phyloP scores from a whole-genome alignment of 805 yeast genomes.

The Wickerhamiella spandovensis region DNA sequence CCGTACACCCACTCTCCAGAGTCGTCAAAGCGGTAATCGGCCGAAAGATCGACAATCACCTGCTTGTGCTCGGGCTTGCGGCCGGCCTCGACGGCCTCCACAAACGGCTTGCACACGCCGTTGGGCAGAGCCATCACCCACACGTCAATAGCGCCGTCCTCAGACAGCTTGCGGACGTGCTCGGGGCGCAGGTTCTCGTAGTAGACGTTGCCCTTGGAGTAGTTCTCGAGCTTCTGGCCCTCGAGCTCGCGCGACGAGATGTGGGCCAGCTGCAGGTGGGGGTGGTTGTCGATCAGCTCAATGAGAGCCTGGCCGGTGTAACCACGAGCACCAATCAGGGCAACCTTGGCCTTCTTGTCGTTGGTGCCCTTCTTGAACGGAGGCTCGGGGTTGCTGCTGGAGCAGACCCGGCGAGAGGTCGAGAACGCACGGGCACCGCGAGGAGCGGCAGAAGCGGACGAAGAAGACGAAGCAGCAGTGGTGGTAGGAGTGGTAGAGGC shows the following conservation, averaged over 20 bases:
- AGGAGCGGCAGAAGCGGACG: conserved; percentile 8
- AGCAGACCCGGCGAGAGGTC: conserved; percentile 6
- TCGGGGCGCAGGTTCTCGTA: conserved; percentile 81
- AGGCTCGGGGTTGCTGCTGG: conserved; percentile 48
- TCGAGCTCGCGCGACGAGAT: conserved; percentile 91
- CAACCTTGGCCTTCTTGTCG: conserved; percentile 56
- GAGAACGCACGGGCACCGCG: conserved; percentile 18
- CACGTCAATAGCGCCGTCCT: conserved; percentile 66
- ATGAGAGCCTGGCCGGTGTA: conserved; percentile 91
- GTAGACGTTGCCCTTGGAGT: conserved; percentile 63
- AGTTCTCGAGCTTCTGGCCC: conserved; percentile 79
- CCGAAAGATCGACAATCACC: conserved; percentile 81
- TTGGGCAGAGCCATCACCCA: conserved; percentile 99
- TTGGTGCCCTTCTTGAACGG: conserved; percentile 55
- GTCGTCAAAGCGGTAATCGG: conserved; percentile 89
- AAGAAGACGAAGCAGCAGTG: conserved; percentile 3
- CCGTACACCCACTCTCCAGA: conserved; percentile 89
- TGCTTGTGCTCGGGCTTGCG: conserved; percentile 44
- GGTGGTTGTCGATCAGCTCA: conserved; percentile 74
- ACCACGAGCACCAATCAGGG: conserved; percentile 97
- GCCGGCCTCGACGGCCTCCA: conserved; percentile 27
- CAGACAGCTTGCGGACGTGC: conserved; percentile 69
- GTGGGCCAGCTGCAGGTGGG: conserved; percentile 73
- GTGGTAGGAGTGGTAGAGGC: background rate
- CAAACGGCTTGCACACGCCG: conserved; percentile 68